Percentiles rank a stretch among this genome's conserved stretches.
Evolutionary conservation across 805 yeast species (phyloP).

Genomic region (Ascoidea asiatica): DNA sequence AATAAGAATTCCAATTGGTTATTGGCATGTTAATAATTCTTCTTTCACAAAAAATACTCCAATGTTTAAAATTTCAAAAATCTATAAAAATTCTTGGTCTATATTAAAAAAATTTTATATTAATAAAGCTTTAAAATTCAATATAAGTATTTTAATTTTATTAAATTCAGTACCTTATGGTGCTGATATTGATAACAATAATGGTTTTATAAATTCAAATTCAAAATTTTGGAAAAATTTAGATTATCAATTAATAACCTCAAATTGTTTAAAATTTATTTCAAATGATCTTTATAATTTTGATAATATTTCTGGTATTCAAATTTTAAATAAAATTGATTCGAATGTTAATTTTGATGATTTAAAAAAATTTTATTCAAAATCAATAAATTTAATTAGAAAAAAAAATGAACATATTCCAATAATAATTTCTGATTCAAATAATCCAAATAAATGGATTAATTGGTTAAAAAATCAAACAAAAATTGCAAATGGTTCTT

Average conservation of each 20-base stretch:
- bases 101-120: constrained; percentile 37
- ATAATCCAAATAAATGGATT: constrained; percentile 80
- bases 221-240: constrained; percentile 53
- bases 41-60: constrained; percentile 43
- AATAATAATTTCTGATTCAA: constrained; percentile 78
- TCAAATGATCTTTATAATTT: constrained; percentile 40
- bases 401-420: constrained; percentile 44
- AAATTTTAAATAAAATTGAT: constrained; percentile 75
- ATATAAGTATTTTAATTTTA: constrained; percentile 71
- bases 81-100: constrained; percentile 68
- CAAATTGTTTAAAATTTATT: constrained; percentile 41
- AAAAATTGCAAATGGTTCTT: constrained; percentile 18
- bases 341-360: constrained; percentile 38
- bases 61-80: constrained; percentile 37
- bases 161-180: constrained; percentile 89
- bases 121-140: constrained; percentile 40
- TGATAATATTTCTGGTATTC: constrained; percentile 72
- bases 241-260: constrained; percentile 28
- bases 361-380: constrained; percentile 48
- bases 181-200: constrained; percentile 76
- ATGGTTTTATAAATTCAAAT: constrained; percentile 49
- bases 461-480: constrained; percentile 42
- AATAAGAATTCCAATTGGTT: constrained; percentile 81
- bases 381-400: constrained; percentile 51
- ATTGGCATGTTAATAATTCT: constrained; percentile 74